Evolutionary conservation across 2,329 filamentous ascomycete genomes (phyloP), one percentile per base, ranked within the genome.

Genomic region (Trichoderma asperellum): DNA sequence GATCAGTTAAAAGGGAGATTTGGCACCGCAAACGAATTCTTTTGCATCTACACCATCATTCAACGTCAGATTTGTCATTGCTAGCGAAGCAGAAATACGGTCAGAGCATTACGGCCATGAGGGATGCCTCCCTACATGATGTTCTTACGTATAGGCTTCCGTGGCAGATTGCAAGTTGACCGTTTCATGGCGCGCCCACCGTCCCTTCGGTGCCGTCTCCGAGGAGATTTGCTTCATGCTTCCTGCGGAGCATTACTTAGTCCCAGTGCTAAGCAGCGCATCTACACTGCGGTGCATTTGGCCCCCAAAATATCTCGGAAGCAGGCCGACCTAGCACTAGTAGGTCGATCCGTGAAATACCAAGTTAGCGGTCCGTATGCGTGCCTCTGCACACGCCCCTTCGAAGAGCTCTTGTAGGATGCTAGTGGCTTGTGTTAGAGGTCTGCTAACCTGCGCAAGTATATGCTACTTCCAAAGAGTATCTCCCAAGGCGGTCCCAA

Each of bases 301-400:
- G 63, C 63, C 63, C 63, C 63, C 55, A 67, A 59, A 21, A 2
- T n/a, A 49, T 52, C 29, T 10, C n/a, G 24, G 12, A 29, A 35
- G 47, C 21, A 29, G 32, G 47, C n/a, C 18, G 27, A 5, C 35
- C 12, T 47, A 21, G 34, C 47, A 5, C 35, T 27, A 40, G 5
- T 12, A 64, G 61, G 37, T 7, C 29, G 63, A 59, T 52, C 29
- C 21, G 24, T 14, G 18, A 37, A 16, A 16, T 24, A 34, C 53
- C 40, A 59, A 58, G 21, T 59, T 35, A 58, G n/a, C 21, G 40
- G 55, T 37, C 53, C 43, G 14, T 34, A 27, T 16, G 40, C 32
- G 32, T 21, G 43, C 27, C 35, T 58, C 29, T 47, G 55, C 63
- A 67, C 63, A 59, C 63, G 55, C 63, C 55, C 40, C 40, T 24